A percentile compares a stretch with the other conserved stretches of the same genome.
phyloP scores from a whole-genome alignment of 148 eudicot species.

The Drosera capensis region DNA sequence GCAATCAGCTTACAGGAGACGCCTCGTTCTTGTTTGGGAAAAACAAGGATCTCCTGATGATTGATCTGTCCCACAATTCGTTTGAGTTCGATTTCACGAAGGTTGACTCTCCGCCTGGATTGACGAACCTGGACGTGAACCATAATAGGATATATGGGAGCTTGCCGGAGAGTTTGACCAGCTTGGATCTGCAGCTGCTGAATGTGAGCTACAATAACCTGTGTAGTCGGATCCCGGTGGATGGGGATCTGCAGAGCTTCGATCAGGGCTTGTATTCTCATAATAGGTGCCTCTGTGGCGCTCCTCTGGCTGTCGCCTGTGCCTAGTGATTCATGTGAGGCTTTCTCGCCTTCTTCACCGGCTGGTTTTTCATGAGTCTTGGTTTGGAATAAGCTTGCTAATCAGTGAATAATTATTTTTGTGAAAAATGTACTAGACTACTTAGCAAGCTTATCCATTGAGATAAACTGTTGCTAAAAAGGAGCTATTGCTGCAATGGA shows the following conservation, averaged over 20 bases:
- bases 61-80: slow-evolving; percentile 13
- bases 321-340: not conserved
- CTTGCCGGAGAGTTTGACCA: slow-evolving; percentile 1
- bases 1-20: slow-evolving; percentile 21
- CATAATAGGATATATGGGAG: slow-evolving; percentile 19
- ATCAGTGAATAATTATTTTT: too few species aligned
- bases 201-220: slow-evolving; percentile 37
- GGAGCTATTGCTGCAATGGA: too few species aligned
- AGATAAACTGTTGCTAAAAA: too few species aligned
- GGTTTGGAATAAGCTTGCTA: too few species aligned
- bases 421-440: too few species aligned
- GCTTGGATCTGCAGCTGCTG: slow-evolving; percentile 6
- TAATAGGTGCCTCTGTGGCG: slow-evolving; percentile 46
- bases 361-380: too few species aligned
- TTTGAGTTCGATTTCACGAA: slow-evolving; percentile 14
- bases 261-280: slow-evolving; percentile 17
- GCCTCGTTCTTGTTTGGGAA: slow-evolving; percentile 13
- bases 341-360: too few species aligned
- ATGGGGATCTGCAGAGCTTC: slow-evolving; percentile 13
- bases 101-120: slow-evolving; percentile 3
- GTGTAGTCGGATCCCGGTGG: slow-evolving; percentile 35
- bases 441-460: too few species aligned
- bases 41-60: slow-evolving; percentile 1
- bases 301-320: slow-evolving; percentile 21
- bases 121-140: slow-evolving; percentile 6